A percentile compares a stretch with the other conserved stretches of the same genome.
Evolutionary conservation across 306 rosid species (phyloP).

Genomic region (Hylodesmum podocarpum): DNA sequence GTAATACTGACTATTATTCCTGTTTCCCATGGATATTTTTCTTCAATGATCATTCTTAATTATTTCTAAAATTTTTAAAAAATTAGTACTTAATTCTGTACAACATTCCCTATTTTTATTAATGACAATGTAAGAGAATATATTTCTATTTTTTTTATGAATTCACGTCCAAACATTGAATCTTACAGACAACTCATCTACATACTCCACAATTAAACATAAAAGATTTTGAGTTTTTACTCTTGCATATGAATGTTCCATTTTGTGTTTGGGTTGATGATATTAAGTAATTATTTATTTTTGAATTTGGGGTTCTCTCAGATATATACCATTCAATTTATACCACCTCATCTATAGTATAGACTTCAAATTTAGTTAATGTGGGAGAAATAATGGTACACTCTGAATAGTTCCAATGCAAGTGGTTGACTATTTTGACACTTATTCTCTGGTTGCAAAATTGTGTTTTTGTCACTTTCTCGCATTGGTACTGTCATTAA

Average conservation of each 20-base stretch:
- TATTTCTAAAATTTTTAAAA: not conserved
- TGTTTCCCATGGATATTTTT: not conserved
- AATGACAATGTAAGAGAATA: not conserved
- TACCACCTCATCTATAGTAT: too few relatives aligned
- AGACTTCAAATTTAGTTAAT: too few relatives aligned
- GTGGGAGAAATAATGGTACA: too few relatives aligned
- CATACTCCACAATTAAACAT: not conserved
- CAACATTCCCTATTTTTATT: not conserved
- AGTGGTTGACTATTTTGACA: not conserved
- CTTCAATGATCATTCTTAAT: not conserved
- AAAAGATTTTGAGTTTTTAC: not conserved
- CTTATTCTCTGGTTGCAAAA: not conserved
- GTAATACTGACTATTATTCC: not conserved
- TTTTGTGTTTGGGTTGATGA: too few relatives aligned
- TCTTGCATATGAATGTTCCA: not conserved
- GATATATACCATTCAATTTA: too few relatives aligned
- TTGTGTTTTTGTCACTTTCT: not conserved
- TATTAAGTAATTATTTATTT: too few relatives aligned
- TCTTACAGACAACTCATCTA: not conserved
- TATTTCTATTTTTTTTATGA: not conserved
- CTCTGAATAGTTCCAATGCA: too few relatives aligned
- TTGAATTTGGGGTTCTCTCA: too few relatives aligned
- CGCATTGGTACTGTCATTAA: not conserved
- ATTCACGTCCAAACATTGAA: not conserved
- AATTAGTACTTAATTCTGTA: not conserved